phyloP scores from a whole-genome alignment of 202 grass and related monocot genomes.

The Digitaria exilis region DNA sequence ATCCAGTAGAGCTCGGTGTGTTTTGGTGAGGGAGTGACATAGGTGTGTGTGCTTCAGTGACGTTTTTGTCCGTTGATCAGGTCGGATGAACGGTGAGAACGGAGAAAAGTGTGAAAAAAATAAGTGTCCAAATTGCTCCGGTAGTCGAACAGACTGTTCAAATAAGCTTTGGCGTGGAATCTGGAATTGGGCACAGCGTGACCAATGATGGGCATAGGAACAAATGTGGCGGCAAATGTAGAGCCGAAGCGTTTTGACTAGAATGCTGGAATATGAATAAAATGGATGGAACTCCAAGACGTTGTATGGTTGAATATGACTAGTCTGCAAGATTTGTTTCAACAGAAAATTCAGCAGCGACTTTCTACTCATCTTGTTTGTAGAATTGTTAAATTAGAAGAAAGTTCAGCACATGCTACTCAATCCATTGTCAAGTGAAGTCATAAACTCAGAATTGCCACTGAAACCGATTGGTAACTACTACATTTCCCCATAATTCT shows the following conservation, averaged over 20 bases:
- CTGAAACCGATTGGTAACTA: neutral
- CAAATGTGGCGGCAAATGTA: neutral
- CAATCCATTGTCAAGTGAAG: neutral
- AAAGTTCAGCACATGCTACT: neutral
- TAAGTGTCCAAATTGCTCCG: neutral
- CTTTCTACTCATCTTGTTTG: neutral
- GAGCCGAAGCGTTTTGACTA: neutral
- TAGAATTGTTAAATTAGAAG: neutral
- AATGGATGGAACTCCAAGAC: neutral
- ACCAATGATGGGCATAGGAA: too few species aligned
- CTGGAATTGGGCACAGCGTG: too few species aligned
- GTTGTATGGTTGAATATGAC: neutral
- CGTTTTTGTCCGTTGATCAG: slow-evolving; percentile 6
- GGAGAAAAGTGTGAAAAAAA: slow-evolving; percentile 16
- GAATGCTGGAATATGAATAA: neutral
- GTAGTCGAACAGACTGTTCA: neutral
- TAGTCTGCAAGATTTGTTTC: neutral
- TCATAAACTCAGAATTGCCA: neutral
- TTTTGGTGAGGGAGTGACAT: slow-evolving; percentile 1
- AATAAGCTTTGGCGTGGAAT: neutral
- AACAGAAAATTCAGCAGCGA: neutral
- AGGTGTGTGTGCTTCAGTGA: slow-evolving; percentile 13
- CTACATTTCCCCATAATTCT: neutral
- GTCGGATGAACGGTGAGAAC: neutral
- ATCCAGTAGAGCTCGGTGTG: slow-evolving; percentile 13